phyloP scores from a whole-genome alignment of 306 rosid species.

The Dryas octopetala region DNA sequence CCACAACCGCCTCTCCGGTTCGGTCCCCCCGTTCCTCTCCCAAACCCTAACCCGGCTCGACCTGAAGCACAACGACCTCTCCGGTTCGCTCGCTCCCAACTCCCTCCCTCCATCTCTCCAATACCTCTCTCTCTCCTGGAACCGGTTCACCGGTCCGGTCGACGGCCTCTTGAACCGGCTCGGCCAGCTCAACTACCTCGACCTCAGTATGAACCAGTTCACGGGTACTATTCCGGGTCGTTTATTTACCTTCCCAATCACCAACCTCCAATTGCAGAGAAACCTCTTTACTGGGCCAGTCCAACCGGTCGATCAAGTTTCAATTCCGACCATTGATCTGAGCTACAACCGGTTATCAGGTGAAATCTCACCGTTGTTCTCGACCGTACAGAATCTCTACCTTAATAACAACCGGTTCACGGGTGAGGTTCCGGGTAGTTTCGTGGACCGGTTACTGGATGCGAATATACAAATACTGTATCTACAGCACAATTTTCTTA shows the following conservation, averaged over 20 bases:
- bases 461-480: slow-evolving; percentile 72
- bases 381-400: slow-evolving; percentile 81
- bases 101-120: slow-evolving; percentile 76
- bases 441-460: slow-evolving; percentile 69
- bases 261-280: slow-evolving; percentile 66
- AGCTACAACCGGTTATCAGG: slow-evolving; percentile 79
- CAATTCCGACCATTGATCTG: slow-evolving; percentile 77
- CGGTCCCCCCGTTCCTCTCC: slow-evolving; percentile 72
- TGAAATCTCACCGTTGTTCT: slow-evolving; percentile 61
- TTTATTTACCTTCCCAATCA: slow-evolving; percentile 70
- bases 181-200: slow-evolving; percentile 66
- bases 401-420: slow-evolving; percentile 82
- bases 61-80: slow-evolving; percentile 71
- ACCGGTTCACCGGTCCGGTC: slow-evolving; percentile 64
- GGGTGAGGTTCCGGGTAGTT: slow-evolving; percentile 74
- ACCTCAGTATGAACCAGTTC: slow-evolving; percentile 78
- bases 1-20: slow-evolving; percentile 77
- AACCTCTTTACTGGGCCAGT: slow-evolving; percentile 68
- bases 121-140: slow-evolving; percentile 82
- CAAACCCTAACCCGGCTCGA: slow-evolving; percentile 66
- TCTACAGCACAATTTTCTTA: slow-evolving; percentile 85
- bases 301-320: slow-evolving; percentile 57
- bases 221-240: slow-evolving; percentile 71
- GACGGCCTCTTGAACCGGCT: slow-evolving; percentile 60
- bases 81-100: slow-evolving; percentile 63